Conservation (phyloP, 2,329 filamentous ascomycete genomes). For the Paecilomyces fulvus region DNA sequence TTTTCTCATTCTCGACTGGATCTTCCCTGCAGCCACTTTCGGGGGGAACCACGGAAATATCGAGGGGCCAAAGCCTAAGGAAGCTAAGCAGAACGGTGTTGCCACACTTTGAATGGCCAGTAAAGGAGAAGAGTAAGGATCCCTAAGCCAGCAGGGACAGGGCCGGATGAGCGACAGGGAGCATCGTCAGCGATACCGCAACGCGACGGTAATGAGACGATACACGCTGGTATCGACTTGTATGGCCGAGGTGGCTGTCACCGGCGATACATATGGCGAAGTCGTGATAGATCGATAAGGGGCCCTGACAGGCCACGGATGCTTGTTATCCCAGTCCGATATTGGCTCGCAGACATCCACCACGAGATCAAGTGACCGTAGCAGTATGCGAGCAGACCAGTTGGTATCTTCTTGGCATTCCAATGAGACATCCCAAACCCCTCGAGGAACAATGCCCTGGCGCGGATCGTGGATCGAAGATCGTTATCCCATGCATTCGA, state of each 20-base stretch:
- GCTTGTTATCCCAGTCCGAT: background rate
- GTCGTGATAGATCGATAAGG: background rate
- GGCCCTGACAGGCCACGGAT: background rate
- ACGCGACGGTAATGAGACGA: background rate
- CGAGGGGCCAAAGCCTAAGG: background rate
- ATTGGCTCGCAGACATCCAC: conserved; percentile 22
- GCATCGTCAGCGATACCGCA: background rate
- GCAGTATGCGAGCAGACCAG: conserved; percentile 45
- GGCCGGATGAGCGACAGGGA: background rate
- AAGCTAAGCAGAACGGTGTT: background rate
- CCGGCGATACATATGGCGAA: background rate
- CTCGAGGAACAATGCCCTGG: conserved; percentile 12
- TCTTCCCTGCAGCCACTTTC: background rate
- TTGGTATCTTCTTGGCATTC: conserved; percentile 3
- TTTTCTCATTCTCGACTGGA: background rate
- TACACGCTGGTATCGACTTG: background rate
- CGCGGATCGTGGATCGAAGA: conserved; percentile 26
- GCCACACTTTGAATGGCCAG: background rate
- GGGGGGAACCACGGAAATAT: background rate
- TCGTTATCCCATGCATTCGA: conserved; percentile 7
- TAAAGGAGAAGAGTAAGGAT: background rate
- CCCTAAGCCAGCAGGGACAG: background rate
- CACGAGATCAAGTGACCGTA: conserved; percentile 52
- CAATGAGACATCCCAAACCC: conserved; percentile 13
- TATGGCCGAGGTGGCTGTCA: background rate